These are phyloP conservation scores for Boletus tomentosulus DNA, from an alignment of 768 basidiomycete genomes.

Conservation along the genomic window DNA sequence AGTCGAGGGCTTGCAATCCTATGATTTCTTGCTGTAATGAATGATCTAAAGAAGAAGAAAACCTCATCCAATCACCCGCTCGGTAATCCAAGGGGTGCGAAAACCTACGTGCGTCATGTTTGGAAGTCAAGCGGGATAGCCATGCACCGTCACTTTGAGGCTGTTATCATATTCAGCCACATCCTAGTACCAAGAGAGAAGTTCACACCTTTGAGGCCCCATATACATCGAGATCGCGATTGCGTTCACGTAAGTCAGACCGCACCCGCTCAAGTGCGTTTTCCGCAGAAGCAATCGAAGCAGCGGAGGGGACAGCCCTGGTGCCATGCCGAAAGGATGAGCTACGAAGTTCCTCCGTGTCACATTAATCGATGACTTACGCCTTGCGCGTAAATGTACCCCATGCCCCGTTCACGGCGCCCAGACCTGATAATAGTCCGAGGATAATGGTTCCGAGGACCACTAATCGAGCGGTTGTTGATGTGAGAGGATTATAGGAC, in stretches of 20 bases:
- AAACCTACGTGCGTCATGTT: conserved; percentile 30
- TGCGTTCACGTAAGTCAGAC: conserved; percentile 47
- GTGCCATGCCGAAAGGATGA: conserved; percentile 6
- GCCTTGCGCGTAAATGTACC: conserved; percentile 21
- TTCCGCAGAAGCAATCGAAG: conserved; percentile 48
- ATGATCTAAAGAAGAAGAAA: conserved; percentile 27
- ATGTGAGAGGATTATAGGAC: conserved; percentile 40
- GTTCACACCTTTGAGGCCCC: conserved; percentile 22
- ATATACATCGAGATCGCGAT: conserved; percentile 24
- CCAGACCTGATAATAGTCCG: conserved; percentile 78
- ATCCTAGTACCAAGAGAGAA: background rate
- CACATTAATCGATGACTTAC: conserved; percentile 23
- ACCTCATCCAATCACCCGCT: background rate
- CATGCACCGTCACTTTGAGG: conserved; percentile 25
- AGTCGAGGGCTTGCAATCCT: conserved; percentile 64
- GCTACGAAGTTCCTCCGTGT: conserved; percentile 1
- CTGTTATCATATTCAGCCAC: conserved; percentile 15
- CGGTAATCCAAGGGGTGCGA: conserved; percentile 5
- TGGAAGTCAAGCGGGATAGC: conserved; percentile 28
- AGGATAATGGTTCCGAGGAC: conserved; percentile 76
- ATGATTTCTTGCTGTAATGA: conserved; percentile 51
- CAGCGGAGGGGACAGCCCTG: conserved; percentile 21
- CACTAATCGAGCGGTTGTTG: conserved; percentile 58
- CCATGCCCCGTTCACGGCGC: conserved; percentile 69
- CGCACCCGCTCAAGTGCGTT: conserved; percentile 55